Conservation (phyloP, 2,329 filamentous ascomycete species). For the Pyrenochaeta sp. region DNA sequence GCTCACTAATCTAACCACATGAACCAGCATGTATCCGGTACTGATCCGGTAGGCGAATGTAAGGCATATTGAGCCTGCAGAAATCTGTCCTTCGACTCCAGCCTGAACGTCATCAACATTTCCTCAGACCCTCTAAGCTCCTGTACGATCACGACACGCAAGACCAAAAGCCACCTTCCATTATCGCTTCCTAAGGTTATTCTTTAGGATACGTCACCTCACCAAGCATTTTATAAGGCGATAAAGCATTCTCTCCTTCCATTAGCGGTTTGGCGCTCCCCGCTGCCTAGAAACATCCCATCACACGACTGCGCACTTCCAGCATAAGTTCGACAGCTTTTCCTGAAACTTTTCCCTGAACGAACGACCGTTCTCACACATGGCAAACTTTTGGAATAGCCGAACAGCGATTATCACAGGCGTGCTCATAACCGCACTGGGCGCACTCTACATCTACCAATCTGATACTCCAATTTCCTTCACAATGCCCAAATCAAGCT, state of each 20-base stretch:
- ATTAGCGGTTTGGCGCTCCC: conserved; percentile 22
- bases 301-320: background rate
- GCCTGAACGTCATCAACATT: background rate
- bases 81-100: background rate
- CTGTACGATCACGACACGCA: background rate
- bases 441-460: conserved; percentile 41
- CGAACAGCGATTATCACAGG: conserved; percentile 37
- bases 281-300: conserved; percentile 21
- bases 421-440: conserved; percentile 35
- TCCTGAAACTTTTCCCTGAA: background rate
- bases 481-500: conserved; percentile 29
- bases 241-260: conserved; percentile 21
- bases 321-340: background rate
- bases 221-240: background rate
- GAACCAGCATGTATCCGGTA: conserved; percentile 1
- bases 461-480: conserved; percentile 26
- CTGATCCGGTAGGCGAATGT: background rate
- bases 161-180: background rate
- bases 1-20: conserved; percentile 4
- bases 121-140: background rate
- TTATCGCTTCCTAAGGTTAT: background rate
- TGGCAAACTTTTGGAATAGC: conserved; percentile 35
- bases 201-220: conserved; percentile 3
- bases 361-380: conserved; percentile 3
- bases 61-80: background rate